Conservation (phyloP, 192 early-diverging fungal genomes). For the Umbelopsis sp. region DNA sequence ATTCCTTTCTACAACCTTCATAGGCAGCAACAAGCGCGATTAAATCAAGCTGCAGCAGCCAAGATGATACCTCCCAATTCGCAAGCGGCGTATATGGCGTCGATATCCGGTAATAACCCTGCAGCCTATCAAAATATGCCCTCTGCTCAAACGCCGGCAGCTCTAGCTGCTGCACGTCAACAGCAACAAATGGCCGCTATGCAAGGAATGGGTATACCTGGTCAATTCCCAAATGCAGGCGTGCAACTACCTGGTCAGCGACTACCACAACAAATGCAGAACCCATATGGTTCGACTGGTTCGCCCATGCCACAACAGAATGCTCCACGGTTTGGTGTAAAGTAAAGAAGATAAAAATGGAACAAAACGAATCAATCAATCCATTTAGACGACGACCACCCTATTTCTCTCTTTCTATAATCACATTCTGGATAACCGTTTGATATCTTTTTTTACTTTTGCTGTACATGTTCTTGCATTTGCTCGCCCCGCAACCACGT, state of each 20-base stretch:
- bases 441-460: not conserved
- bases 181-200: constrained; percentile 1
- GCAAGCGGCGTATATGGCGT: not conserved
- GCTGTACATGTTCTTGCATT: constrained; percentile 6
- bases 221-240: not conserved
- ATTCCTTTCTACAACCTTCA: not conserved
- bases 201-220: not conserved
- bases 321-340: constrained; percentile 1
- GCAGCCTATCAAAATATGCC: not conserved
- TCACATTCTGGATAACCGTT: not conserved
- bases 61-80: constrained; percentile 9
- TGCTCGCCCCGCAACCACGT: too few species aligned
- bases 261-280: not conserved
- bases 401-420: not conserved
- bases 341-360: not conserved
- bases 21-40: constrained; percentile 1
- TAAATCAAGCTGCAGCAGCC: not conserved
- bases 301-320: constrained; percentile 14
- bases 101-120: not conserved
- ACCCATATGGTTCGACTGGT: not conserved
- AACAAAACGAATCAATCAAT: too few species aligned
- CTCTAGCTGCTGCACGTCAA: not conserved
- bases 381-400: not conserved
- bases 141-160: not conserved
- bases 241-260: constrained; percentile 1